Conservation (phyloP, 257 asterid genomes). For the Solanum chmielewskii region DNA sequence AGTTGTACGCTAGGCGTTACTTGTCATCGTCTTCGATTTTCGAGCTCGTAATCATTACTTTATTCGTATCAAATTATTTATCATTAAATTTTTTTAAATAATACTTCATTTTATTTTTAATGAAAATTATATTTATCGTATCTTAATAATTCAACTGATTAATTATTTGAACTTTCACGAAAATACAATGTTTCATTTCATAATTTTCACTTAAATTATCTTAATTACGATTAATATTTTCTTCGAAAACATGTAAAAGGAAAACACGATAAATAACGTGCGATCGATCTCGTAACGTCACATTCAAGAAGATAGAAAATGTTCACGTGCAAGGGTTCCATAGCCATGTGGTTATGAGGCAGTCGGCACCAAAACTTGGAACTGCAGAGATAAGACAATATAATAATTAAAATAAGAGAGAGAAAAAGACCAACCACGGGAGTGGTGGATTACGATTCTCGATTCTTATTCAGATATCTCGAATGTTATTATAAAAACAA, state of each 20-base stretch:
- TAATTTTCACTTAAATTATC: background rate
- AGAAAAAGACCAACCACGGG: background rate
- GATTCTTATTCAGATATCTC: background rate
- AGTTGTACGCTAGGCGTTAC: background rate
- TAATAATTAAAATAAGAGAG: background rate
- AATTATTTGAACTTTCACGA: background rate
- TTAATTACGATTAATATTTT: background rate
- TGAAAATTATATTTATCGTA: too few relatives aligned
- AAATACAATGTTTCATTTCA: background rate
- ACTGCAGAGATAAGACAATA: background rate
- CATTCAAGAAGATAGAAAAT: background rate
- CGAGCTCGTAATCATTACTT: background rate
- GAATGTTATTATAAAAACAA: accelerated
- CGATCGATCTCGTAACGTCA: background rate
- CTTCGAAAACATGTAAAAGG: background rate
- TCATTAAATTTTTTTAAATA: too few relatives aligned
- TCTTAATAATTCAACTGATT: too few relatives aligned
- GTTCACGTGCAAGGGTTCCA: slow-evolving; percentile 1
- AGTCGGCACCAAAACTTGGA: background rate
- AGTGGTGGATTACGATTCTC: background rate
- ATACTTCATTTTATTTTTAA: too few relatives aligned
- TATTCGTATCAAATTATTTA: background rate
- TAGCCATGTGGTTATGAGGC: background rate
- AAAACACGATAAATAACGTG: background rate
- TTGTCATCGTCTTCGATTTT: background rate